Evolutionary conservation across 2,329 filamentous ascomycete species (phyloP).

Genomic region (Drechslerella stenobrocha): DNA sequence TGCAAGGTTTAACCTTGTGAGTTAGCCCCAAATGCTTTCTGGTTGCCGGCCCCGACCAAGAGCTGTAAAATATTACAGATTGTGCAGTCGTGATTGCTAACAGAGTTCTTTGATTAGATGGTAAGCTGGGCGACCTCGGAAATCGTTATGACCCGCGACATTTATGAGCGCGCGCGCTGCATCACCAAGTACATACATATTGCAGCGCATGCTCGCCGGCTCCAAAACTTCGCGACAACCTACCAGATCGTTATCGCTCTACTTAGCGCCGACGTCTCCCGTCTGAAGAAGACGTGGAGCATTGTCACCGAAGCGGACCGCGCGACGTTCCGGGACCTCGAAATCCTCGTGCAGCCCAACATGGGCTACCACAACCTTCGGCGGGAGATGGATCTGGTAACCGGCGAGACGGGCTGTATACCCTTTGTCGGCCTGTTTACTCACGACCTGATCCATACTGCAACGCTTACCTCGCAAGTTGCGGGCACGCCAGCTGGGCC

Average conservation of each 20-base stretch:
- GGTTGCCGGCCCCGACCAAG: too few relatives aligned
- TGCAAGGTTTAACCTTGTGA: slow-evolving; percentile 74
- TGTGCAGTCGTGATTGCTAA: neutral
- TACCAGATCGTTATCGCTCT: slow-evolving; percentile 78
- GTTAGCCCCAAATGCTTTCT: too few relatives aligned
- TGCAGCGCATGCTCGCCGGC: slow-evolving; percentile 71
- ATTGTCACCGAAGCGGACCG: slow-evolving; percentile 69
- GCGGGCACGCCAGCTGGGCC: slow-evolving; percentile 68
- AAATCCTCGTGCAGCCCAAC: slow-evolving; percentile 73
- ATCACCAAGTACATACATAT: slow-evolving; percentile 83
- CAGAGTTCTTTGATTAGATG: slow-evolving; percentile 60
- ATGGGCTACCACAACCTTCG: slow-evolving; percentile 77
- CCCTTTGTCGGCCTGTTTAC: slow-evolving; percentile 82
- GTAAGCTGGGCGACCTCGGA: slow-evolving; percentile 85
- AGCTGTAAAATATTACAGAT: neutral
- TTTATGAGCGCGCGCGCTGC: slow-evolving; percentile 73
- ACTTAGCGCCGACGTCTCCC: slow-evolving; percentile 71
- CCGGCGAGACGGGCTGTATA: slow-evolving; percentile 73
- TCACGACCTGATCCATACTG: slow-evolving; percentile 79
- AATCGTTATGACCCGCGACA: slow-evolving; percentile 71
- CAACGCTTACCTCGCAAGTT: slow-evolving; percentile 75
- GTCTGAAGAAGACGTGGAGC: slow-evolving; percentile 71
- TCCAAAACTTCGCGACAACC: slow-evolving; percentile 82
- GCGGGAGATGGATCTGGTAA: slow-evolving; percentile 72
- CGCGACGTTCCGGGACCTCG: slow-evolving; percentile 69